These are phyloP conservation scores for Fusarium praegraminearum DNA, from an alignment of 2,329 filamentous ascomycete genomes.

Conservation along the genomic window DNA sequence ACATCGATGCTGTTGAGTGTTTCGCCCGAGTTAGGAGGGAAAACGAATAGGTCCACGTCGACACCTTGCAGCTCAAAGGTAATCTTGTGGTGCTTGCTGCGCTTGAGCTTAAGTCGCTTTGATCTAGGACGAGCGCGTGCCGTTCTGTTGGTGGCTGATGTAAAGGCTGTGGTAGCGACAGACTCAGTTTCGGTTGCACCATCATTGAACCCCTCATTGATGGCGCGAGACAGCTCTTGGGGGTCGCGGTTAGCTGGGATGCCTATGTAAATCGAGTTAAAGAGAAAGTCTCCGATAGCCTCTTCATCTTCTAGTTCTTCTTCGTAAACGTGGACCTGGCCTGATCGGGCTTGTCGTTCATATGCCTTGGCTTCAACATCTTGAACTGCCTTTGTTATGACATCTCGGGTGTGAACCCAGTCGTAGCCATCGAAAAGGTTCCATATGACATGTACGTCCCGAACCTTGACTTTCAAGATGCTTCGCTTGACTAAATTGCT, in stretches of 20 bases:
- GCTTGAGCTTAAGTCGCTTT: slow-evolving; percentile 78
- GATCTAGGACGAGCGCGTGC: slow-evolving; percentile 58
- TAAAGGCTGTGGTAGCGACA: slow-evolving; percentile 79
- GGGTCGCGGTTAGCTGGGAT: slow-evolving; percentile 89
- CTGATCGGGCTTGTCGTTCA: slow-evolving; percentile 73
- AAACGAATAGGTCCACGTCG: slow-evolving; percentile 83
- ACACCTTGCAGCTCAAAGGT: slow-evolving; percentile 92
- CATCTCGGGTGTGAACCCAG: slow-evolving; percentile 88
- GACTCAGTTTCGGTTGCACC: slow-evolving; percentile 90
- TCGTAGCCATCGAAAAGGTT: slow-evolving; percentile 98
- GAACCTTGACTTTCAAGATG: slow-evolving; percentile 81
- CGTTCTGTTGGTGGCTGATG: slow-evolving; percentile 67
- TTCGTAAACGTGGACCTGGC: slow-evolving; percentile 69
- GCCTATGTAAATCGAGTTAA: slow-evolving; percentile 98
- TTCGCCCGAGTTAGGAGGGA: slow-evolving; percentile 80
- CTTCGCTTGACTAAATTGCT: slow-evolving; percentile 71
- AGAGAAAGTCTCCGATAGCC: slow-evolving; percentile 93
- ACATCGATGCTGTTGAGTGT: slow-evolving; percentile 90
- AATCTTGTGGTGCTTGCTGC: slow-evolving; percentile 94
- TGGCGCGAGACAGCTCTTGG: slow-evolving; percentile 81
- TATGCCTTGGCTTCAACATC: slow-evolving; percentile 86
- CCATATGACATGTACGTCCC: slow-evolving; percentile 95
- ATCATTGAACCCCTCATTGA: slow-evolving; percentile 91
- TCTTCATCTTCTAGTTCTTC: slow-evolving; percentile 84
- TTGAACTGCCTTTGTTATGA: slow-evolving; percentile 88